These are phyloP conservation scores for Miscanthus lutarioriparius DNA, from an alignment of 176 grass and related monocot species.

Conservation along the genomic window DNA sequence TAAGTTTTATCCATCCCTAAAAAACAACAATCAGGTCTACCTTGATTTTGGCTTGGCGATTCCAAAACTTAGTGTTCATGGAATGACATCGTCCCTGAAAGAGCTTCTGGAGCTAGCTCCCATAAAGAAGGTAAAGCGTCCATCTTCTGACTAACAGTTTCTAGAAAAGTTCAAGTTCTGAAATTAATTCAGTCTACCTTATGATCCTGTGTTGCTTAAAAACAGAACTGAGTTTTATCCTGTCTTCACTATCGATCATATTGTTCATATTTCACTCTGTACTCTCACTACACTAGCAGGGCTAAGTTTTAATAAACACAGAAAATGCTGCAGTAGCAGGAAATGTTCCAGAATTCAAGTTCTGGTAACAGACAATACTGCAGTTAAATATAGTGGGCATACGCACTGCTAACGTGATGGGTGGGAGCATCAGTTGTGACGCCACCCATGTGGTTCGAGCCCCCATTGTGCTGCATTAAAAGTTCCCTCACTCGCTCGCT, in stretches of 20 bases:
- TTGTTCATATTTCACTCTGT: not conserved
- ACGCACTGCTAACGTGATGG: not conserved
- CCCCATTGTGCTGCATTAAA: not conserved
- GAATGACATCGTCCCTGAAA: slow-evolving; percentile 82
- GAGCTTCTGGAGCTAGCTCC: slow-evolving; percentile 90
- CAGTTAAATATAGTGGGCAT: not conserved
- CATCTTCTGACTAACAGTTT: slow-evolving; percentile 22
- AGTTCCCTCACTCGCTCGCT: not conserved
- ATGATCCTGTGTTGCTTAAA: slow-evolving; percentile 3
- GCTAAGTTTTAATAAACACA: not conserved
- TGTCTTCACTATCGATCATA: not conserved
- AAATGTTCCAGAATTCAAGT: not conserved
- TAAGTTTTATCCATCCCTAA: slow-evolving; percentile 32
- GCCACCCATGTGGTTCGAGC: not conserved
- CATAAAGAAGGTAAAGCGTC: slow-evolving; percentile 71
- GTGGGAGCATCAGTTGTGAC: not conserved
- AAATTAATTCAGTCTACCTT: not conserved
- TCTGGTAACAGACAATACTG: not conserved
- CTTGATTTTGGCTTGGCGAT: slow-evolving; percentile 98
- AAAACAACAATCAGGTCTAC: slow-evolving; percentile 63
- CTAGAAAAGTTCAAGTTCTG: not conserved
- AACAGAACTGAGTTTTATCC: not conserved
- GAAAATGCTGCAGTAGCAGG: not conserved
- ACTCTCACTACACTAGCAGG: not conserved
- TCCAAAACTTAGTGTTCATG: slow-evolving; percentile 97